phyloP scores from a whole-genome alignment of 1,284 basidiomycete species.

The Cystobasidium pallidum region DNA sequence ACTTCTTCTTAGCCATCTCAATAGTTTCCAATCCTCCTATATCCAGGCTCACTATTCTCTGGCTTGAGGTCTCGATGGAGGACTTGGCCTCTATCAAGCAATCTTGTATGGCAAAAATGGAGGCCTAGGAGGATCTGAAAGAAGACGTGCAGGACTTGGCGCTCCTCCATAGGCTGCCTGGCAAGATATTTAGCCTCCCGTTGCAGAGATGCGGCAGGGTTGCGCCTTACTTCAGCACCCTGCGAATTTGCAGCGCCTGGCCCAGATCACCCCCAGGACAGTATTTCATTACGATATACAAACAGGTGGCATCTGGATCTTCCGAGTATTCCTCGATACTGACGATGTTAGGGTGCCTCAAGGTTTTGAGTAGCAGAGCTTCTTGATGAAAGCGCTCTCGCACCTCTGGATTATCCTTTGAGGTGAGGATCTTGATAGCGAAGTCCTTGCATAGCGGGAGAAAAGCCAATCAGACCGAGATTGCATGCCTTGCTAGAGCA shows the following conservation, averaged over 20 bases:
- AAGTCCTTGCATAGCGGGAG: slow-evolving; percentile 10
- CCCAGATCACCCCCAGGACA: slow-evolving; percentile 20
- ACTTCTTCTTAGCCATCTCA: slow-evolving; percentile 5
- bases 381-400: slow-evolving; percentile 36
- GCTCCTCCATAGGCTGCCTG: slow-evolving; percentile 32
- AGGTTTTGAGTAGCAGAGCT: slow-evolving; percentile 21
- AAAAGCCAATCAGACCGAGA: slow-evolving; percentile 5
- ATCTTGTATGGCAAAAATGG: slow-evolving; percentile 37
- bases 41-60: slow-evolving; percentile 22
- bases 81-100: slow-evolving; percentile 3
- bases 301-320: background rate
- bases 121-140: slow-evolving; percentile 32
- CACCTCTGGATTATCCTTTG: slow-evolving; percentile 3
- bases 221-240: slow-evolving; percentile 6
- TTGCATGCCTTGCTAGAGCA: slow-evolving; percentile 2
- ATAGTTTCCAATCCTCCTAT: background rate
- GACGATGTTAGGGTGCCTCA: slow-evolving; percentile 28
- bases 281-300: slow-evolving; percentile 30
- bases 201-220: background rate
- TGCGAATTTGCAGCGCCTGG: slow-evolving; percentile 2
- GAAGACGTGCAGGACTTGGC: slow-evolving; percentile 28
- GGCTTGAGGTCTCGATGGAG: slow-evolving; percentile 39
- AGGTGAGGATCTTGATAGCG: slow-evolving; percentile 20
- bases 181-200: background rate
- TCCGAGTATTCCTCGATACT: slow-evolving; percentile 12